A percentile compares a stretch with the other conserved stretches of the same genome.
Conservation (phyloP, 805 yeast genomes). For the Schizosaccharomyces osmophilus region DNA sequence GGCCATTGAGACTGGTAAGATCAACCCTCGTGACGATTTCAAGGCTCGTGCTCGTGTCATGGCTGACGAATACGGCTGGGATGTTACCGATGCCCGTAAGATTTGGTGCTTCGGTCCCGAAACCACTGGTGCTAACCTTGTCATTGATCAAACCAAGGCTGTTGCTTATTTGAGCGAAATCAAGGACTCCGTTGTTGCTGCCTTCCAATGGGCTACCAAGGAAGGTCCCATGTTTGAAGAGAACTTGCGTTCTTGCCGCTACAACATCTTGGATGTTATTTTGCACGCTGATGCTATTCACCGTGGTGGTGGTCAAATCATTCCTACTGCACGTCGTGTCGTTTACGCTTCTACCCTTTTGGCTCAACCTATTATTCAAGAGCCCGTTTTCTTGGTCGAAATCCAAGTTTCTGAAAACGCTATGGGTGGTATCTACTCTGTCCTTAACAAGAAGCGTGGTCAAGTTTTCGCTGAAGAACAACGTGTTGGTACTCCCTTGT, state of each 20-base stretch:
- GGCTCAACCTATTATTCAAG: slow-evolving; percentile 97
- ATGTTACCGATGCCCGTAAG: slow-evolving; percentile 98
- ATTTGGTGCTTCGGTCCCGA: slow-evolving; percentile 99
- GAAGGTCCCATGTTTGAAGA: slow-evolving; percentile 98
- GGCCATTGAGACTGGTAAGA: slow-evolving; percentile 82
- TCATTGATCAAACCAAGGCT: slow-evolving; percentile 98
- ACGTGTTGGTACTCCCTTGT: slow-evolving; percentile 99
- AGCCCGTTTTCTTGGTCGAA: slow-evolving; percentile 97
- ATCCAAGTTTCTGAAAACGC: slow-evolving; percentile 98
- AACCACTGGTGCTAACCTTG: slow-evolving; percentile 95
- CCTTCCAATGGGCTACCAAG: slow-evolving; percentile 99
- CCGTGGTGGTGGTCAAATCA: slow-evolving; percentile 99
- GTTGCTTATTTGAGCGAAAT: slow-evolving; percentile 96
- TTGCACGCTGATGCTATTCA: slow-evolving; percentile 99
- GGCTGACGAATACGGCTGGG: slow-evolving; percentile 99
- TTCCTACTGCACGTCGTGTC: slow-evolving; percentile 99
- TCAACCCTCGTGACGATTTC: slow-evolving; percentile 91
- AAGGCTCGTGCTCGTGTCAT: slow-evolving; percentile 95
- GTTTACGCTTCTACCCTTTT: slow-evolving; percentile 93
- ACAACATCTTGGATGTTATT: slow-evolving; percentile 96
- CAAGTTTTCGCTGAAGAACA: slow-evolving; percentile 98
- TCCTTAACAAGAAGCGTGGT: slow-evolving; percentile 93
- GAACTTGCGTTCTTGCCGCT: slow-evolving; percentile 82
- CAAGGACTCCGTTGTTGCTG: slow-evolving; percentile 98
- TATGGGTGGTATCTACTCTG: slow-evolving; percentile 99